Percentiles rank a stretch among this genome's conserved stretches.
These are phyloP conservation scores for Pleurotus pulmonarius DNA, from an alignment of 768 basidiomycete species.

Conservation along the genomic window DNA sequence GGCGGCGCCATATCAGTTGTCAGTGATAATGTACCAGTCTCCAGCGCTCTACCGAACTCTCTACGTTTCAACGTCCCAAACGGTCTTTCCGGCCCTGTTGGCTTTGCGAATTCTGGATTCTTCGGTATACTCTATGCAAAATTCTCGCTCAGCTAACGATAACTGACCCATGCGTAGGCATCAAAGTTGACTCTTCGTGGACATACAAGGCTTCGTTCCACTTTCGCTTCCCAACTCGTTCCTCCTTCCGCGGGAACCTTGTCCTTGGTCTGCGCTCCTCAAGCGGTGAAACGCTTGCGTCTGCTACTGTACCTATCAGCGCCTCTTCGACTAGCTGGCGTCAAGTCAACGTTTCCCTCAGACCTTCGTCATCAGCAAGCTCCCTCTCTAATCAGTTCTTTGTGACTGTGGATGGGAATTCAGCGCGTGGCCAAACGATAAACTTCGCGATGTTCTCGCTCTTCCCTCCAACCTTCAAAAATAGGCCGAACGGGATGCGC, in stretches of 20 bases:
- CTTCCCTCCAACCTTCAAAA: conserved; percentile 68
- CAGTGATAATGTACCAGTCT: conserved; percentile 47
- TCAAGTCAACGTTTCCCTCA: conserved; percentile 39
- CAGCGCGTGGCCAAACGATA: conserved; percentile 37
- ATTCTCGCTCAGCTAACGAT: not conserved
- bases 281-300: conserved; percentile 39
- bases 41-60: conserved; percentile 58
- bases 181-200: conserved; percentile 48
- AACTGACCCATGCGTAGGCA: conserved; percentile 30
- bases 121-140: conserved; percentile 35
- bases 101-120: conserved; percentile 58
- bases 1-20: conserved; percentile 47
- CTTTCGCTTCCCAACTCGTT: conserved; percentile 46
- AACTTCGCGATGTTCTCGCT: conserved; percentile 60
- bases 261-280: conserved; percentile 44
- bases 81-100: conserved; percentile 34
- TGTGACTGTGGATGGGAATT: conserved; percentile 43
- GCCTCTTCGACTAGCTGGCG: conserved; percentile 49
- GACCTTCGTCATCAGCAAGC: conserved; percentile 34
- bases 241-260: conserved; percentile 33
- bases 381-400: conserved; percentile 48
- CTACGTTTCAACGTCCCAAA: conserved; percentile 45
- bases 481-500: conserved; percentile 56
- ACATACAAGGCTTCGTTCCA: conserved; percentile 60
- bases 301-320: conserved; percentile 30